Conservation (phyloP, 1,139 yeast genomes). For the Suhomyces maxii region DNA sequence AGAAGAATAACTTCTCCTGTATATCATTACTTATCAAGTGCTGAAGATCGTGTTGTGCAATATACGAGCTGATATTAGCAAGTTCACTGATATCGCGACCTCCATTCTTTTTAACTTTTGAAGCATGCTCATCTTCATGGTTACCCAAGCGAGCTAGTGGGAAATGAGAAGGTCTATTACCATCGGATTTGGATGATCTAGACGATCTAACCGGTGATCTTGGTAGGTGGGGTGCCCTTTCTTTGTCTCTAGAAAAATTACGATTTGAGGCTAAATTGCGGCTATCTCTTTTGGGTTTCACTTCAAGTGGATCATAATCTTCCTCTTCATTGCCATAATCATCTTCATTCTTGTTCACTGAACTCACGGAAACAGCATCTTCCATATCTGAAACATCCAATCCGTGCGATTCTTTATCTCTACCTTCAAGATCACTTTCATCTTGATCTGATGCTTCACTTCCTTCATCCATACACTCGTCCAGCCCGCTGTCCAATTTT, state of each 20-base stretch:
- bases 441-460: slow-evolving; percentile 14
- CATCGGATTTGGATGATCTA: not conserved
- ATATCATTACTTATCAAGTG: slow-evolving; percentile 24
- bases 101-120: slow-evolving; percentile 9
- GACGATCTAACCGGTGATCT: slow-evolving; percentile 3
- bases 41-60: slow-evolving; percentile 18
- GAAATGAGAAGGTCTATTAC: not conserved
- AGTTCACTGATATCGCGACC: slow-evolving; percentile 11
- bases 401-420: slow-evolving; percentile 14
- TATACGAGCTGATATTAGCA: slow-evolving; percentile 10
- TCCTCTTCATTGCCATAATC: slow-evolving; percentile 8
- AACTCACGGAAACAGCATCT: slow-evolving; percentile 17
- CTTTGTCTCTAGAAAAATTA: not conserved
- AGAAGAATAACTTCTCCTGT: slow-evolving; percentile 15
- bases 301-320: not conserved
- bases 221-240: not conserved
- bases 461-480: slow-evolving; percentile 10
- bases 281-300: not conserved
- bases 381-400: slow-evolving; percentile 20
- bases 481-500: slow-evolving; percentile 4
- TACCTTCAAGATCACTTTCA: slow-evolving; percentile 31
- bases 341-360: slow-evolving; percentile 14
- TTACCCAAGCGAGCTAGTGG: not conserved
- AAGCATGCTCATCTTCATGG: slow-evolving; percentile 10
- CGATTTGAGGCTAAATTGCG: not conserved